Evolutionary conservation across 2,329 filamentous ascomycete species (phyloP).

Genomic region (Colletotrichum agaves): DNA sequence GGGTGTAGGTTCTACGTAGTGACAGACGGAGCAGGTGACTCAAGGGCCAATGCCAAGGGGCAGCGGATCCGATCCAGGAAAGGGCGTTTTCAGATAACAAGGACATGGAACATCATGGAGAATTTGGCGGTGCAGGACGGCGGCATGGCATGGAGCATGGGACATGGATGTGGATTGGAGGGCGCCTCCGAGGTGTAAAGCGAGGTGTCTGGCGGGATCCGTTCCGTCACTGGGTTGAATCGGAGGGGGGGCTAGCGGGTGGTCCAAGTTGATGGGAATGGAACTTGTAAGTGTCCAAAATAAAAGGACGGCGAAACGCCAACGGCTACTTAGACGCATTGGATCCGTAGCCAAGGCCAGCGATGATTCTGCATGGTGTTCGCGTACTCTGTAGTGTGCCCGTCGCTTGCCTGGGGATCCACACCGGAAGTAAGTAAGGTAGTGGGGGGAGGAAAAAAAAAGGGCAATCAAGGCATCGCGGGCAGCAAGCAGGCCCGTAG

Average conservation of each 20-base stretch:
- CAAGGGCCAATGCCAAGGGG: conserved; percentile 37
- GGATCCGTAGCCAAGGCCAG: not conserved
- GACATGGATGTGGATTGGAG: not conserved
- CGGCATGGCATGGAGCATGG: conserved; percentile 8
- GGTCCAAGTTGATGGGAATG: not conserved
- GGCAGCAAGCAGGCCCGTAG: not conserved
- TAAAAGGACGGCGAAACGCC: conserved; percentile 1
- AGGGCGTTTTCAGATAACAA: conserved; percentile 35
- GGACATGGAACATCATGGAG: conserved; percentile 33
- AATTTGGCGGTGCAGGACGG: conserved; percentile 4
- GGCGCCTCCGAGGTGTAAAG: conserved; percentile 2
- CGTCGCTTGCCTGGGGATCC: conserved; percentile 14
- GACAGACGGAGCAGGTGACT: conserved; percentile 39
- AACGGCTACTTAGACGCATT: not conserved
- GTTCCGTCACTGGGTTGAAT: conserved; percentile 21
- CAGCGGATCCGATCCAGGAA: conserved; percentile 30
- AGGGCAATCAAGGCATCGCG: not conserved
- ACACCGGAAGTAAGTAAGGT: not conserved
- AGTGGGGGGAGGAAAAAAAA: not conserved
- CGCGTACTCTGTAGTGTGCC: not conserved
- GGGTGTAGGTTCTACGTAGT: conserved; percentile 33
- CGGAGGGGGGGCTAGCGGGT: not conserved
- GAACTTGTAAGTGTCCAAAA: not conserved
- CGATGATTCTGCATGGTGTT: not conserved
- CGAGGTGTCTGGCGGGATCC: conserved; percentile 13